Evolutionary conservation across 495 filamentous ascomycete genomes (phyloP), one percentile per base, ranked within the genome.

Genomic region (Tirmania nivea): DNA sequence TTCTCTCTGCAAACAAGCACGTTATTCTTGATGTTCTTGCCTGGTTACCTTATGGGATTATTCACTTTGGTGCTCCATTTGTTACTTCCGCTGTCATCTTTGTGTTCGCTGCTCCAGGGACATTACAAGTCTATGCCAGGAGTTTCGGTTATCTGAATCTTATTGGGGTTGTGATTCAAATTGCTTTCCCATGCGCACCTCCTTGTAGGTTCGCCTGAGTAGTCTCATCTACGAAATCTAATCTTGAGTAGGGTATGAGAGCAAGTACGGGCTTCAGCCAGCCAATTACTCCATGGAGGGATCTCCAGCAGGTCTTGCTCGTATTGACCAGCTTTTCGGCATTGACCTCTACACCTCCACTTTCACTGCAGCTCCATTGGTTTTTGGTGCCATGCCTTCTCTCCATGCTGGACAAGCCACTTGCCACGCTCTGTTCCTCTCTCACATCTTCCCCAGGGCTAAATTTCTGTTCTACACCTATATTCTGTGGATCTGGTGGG

Each of bases 381-480:
- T 93, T 8, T 95, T 95, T 62, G 88, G 89, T 42, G 88, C 88
- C 36, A 94, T 95, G 72, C 88, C 88, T 17, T 89, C 83, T 19
- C 69, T 95, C 56, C 88, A 95, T 65, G 79, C 87, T 50, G 88
- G 78, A 10, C 81, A 79, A 63, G 86, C 87, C 25, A 86, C 85
- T 7, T 70, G 93, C 55, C 85, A 93, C 60, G 84, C 84, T 35
- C 71, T 94, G n/a, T 94, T 94, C 71, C 82, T 95, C 75, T 81
- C 79, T 65, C 79, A 89, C 61, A 76, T 84, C 62, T 95, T 95
- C 71, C 88, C 88, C 2, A 74, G 75, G 34, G 69, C 88, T 53
- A 76, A 78, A 57, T 77, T 78, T 36, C 63, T 88, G 25, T 90
- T 89, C 69, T 73, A 86, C 49, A 73, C 72, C 50, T 94, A 95